Base-by-base conservation (phyloP, 345 rosid species). In the Melaleuca alternifolia region DNA sequence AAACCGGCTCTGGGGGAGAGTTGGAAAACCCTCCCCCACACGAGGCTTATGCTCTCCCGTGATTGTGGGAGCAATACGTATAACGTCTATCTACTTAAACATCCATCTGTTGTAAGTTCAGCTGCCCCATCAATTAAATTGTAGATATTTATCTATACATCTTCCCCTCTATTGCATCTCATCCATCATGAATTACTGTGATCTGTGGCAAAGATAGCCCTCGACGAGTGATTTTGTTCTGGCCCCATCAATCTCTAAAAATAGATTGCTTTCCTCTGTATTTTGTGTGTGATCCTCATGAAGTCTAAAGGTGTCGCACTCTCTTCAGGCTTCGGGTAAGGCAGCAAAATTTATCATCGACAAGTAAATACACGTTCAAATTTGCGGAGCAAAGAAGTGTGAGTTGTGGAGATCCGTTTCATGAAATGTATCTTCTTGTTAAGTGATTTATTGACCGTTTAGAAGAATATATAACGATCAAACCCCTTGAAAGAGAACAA, bases 1-100 rank as follows among this genome's bases (percentile, higher is more conserved):
- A 96, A 95, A 91, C 98, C 98, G 46, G 98, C 99, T 87, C 96
- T 95, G 50, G 99, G 99, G 62, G 96, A 95, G 92, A 92, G 92
- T 86, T 96, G 99, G 99, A 95, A 95, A 91, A 92, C 91, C 89
- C 90, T 96, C 82, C 95, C 99, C 46, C 97, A 96, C 83, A 92
- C 89, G 88, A 93, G 99, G 92, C 94, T 96, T 82, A 87, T 91
- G 87, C 89, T 95, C 48, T 92, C 93, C 33, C 91, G 89, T 26
- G 92, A 92, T 83, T 89, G 53, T 50, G 90, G 86, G 54, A 94
- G 88, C 88, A 88, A 62, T 82, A 76, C 83, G 82, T 86, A 87
- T 91, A 89, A 90, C 11, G 53, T 93, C 84, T 89, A 92, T 79
- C 82, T 94, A 86, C 91, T 94, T 82, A 96, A 94, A 89, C 98